These are phyloP conservation scores for Populus deltoides DNA, from an alignment of 345 rosid species.

Conservation along the genomic window DNA sequence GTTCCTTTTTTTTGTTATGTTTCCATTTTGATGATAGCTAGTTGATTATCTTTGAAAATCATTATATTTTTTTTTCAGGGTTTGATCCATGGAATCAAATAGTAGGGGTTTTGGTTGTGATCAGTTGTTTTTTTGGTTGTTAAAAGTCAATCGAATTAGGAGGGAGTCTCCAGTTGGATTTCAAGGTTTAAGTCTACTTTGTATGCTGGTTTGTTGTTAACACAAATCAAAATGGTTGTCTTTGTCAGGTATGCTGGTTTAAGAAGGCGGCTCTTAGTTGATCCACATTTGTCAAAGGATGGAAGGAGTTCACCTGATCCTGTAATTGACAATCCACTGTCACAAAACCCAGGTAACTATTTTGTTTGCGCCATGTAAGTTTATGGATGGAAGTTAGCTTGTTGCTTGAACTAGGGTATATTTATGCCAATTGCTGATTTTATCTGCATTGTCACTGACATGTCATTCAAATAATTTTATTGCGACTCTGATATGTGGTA, in stretches of 20 bases:
- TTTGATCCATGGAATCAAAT: background rate
- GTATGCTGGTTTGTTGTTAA: background rate
- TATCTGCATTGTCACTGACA: background rate
- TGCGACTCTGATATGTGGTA: background rate
- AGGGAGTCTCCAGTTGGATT: background rate
- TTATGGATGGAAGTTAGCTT: background rate
- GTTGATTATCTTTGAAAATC: background rate
- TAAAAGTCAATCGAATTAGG: background rate
- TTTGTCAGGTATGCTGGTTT: conserved; percentile 71
- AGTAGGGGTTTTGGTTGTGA: background rate
- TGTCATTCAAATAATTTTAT: background rate
- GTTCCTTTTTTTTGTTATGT: background rate
- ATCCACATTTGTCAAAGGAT: conserved; percentile 68
- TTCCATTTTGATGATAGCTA: background rate
- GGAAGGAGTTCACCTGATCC: conserved; percentile 61
- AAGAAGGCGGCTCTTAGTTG: conserved; percentile 72
- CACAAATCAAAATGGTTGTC: background rate
- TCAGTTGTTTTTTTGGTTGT: background rate
- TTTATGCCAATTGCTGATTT: background rate
- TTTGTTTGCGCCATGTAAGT: background rate
- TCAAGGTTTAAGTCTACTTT: background rate
- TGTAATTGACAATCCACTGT: conserved; percentile 81
- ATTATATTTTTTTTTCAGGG: background rate
- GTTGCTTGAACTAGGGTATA: background rate
- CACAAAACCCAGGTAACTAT: conserved; percentile 87